Conservation (phyloP, 371 early-diverging fungal species). For the Zopfochytrium polystomum region DNA sequence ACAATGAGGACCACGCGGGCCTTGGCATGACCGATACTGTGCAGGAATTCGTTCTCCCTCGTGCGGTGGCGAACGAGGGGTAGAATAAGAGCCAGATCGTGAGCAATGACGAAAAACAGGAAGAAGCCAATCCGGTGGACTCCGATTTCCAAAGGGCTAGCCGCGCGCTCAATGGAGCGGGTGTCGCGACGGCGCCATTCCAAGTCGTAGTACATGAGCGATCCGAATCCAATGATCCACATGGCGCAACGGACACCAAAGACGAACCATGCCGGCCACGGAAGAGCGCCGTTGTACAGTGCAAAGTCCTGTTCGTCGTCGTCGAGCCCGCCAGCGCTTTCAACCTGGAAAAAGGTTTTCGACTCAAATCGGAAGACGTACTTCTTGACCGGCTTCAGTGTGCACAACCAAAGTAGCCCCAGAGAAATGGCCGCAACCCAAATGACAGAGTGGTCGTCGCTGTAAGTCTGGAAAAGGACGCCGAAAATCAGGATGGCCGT, state of each 20-base stretch:
- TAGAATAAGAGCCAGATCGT: too few relatives aligned
- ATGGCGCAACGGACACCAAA: background rate
- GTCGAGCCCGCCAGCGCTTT: too few relatives aligned
- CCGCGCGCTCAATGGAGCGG: background rate
- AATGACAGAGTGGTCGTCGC: too few relatives aligned
- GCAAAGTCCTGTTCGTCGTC: slow-evolving; percentile 4
- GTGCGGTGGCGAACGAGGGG: too few relatives aligned
- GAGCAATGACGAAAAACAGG: slow-evolving; percentile 1
- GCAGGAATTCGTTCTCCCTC: too few relatives aligned
- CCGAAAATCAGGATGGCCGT: background rate
- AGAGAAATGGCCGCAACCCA: too few relatives aligned
- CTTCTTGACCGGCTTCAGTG: too few relatives aligned
- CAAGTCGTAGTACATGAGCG: slow-evolving; percentile 16
- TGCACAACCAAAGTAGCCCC: too few relatives aligned
- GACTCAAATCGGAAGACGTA: too few relatives aligned
- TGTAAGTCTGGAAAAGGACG: slow-evolving; percentile 7
- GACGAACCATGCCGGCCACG: background rate
- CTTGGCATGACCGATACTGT: too few relatives aligned
- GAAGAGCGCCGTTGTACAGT: background rate
- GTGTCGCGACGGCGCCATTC: slow-evolving; percentile 2
- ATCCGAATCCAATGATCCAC: slow-evolving; percentile 4
- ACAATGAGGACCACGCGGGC: too few relatives aligned
- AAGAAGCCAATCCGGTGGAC: slow-evolving; percentile 12
- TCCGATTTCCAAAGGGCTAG: slow-evolving; percentile 4
- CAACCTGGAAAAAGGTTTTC: too few relatives aligned